Evolutionary conservation across 352 stramenopile genomes (phyloP).

Genomic region (Phytopythium montanum): DNA sequence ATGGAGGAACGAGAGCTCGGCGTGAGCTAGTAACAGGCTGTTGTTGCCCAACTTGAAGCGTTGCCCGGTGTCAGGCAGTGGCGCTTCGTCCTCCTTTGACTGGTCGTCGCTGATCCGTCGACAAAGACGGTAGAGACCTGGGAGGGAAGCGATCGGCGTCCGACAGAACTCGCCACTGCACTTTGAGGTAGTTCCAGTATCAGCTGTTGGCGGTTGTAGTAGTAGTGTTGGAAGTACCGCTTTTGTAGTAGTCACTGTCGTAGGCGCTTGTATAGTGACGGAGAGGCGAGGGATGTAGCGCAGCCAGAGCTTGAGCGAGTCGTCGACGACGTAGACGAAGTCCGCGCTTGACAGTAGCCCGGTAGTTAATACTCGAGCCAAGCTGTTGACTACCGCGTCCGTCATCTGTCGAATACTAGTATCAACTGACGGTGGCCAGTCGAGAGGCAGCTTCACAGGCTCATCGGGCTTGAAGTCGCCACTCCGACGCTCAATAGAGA

Average conservation of each 20-base stretch:
- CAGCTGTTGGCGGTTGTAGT: constrained; percentile 4
- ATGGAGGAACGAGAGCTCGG: constrained; percentile 51
- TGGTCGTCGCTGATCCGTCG: neutral
- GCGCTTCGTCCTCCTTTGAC: neutral
- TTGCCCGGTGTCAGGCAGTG: constrained; percentile 38
- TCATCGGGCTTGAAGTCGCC: neutral
- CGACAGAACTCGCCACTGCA: constrained; percentile 74
- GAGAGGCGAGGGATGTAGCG: neutral
- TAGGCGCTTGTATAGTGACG: neutral
- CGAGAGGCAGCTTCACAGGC: neutral
- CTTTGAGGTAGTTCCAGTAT: constrained; percentile 13
- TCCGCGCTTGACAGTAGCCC: neutral
- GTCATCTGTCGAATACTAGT: neutral
- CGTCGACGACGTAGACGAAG: constrained; percentile 5
- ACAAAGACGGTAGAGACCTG: constrained; percentile 25
- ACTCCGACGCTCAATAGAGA: neutral
- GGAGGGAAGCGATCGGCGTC: constrained; percentile 21
- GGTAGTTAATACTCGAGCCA: neutral
- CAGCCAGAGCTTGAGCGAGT: constrained; percentile 1
- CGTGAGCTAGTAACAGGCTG: constrained; percentile 58
- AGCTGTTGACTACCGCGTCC: neutral
- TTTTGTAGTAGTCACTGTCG: constrained; percentile 4
- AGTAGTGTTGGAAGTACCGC: constrained; percentile 46
- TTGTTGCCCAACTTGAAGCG: constrained; percentile 78
- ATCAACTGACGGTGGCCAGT: neutral